Evolutionary conservation across 805 yeast species (phyloP).

Genomic region (Teunomyces stri): DNA sequence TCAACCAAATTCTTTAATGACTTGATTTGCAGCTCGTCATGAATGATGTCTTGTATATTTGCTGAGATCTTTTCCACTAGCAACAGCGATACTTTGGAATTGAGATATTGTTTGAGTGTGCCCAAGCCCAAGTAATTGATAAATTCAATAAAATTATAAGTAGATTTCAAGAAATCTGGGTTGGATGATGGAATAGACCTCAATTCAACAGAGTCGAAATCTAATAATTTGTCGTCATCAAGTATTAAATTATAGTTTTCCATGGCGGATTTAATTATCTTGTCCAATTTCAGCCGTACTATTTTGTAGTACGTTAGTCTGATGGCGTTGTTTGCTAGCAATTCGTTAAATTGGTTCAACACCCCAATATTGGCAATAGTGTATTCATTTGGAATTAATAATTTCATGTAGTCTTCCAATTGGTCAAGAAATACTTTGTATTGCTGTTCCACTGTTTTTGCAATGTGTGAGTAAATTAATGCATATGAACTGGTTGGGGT

Average conservation of each 20-base stretch:
- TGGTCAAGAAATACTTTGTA: conserved; percentile 9
- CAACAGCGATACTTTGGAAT: conserved; percentile 26
- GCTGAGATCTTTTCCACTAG: conserved; percentile 29
- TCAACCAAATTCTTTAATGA: conserved; percentile 18
- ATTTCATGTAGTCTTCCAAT: conserved; percentile 15
- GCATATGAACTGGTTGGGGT: background rate
- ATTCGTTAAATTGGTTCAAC: conserved; percentile 11
- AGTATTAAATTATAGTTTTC: conserved; percentile 4
- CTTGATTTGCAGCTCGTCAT: conserved; percentile 16
- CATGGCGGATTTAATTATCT: conserved; percentile 11
- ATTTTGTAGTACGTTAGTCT: conserved; percentile 6
- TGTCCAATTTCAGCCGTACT: conserved; percentile 11
- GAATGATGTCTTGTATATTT: conserved; percentile 24
- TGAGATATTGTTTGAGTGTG: conserved; percentile 23
- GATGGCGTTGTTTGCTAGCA: conserved; percentile 8
- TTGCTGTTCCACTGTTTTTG: conserved; percentile 3
- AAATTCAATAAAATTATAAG: conserved; percentile 26
- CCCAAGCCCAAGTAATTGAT: conserved; percentile 24
- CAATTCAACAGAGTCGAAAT: conserved; percentile 5
- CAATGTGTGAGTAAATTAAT: conserved; percentile 6
- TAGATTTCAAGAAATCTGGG: conserved; percentile 19
- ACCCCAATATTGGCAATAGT: conserved; percentile 8
- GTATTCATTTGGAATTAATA: conserved; percentile 20
- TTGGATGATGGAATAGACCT: background rate
- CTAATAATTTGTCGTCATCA: conserved; percentile 6